phyloP scores from a whole-genome alignment of 2,329 filamentous ascomycete genomes.

The Aureobasidium zeae region DNA sequence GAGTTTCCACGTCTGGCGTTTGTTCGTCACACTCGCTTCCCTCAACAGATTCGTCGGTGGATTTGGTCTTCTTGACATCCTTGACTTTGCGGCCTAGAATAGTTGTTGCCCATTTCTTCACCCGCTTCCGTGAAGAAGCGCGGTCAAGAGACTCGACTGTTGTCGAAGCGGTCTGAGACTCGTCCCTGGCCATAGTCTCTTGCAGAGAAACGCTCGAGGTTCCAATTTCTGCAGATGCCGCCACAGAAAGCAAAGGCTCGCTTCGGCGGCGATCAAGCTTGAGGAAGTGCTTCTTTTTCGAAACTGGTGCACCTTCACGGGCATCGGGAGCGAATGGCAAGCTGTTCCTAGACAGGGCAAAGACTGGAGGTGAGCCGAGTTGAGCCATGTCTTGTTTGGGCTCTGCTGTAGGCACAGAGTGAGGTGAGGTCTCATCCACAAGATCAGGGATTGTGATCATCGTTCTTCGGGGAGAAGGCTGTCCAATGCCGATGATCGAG shows the following conservation, averaged over 20 bases:
- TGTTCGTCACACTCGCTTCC: conserved; percentile 1
- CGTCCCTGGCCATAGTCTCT: conserved; percentile 19
- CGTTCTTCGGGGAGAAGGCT: conserved; percentile 12
- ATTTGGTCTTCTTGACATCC: conserved; percentile 16
- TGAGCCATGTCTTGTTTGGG: too few species aligned
- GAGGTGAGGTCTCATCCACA: conserved; percentile 33
- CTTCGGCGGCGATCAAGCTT: conserved; percentile 45
- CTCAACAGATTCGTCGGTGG: neutral
- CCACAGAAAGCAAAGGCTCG: conserved; percentile 29
- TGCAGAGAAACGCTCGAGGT: conserved; percentile 27
- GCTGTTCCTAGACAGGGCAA: neutral
- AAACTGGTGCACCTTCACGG: neutral
- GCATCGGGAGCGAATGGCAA: neutral
- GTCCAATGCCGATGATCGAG: conserved; percentile 53
- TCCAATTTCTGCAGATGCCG: conserved; percentile 21
- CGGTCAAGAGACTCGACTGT: conserved; percentile 14
- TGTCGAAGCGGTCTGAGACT: conserved; percentile 9
- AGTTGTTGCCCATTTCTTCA: conserved; percentile 57
- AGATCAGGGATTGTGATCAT: conserved; percentile 28
- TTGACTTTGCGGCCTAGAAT: conserved; percentile 21
- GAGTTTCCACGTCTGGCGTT: neutral
- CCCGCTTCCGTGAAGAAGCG: conserved; percentile 48
- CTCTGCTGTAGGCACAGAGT: neutral
- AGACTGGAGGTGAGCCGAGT: neutral
- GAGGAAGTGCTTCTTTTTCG: conserved; percentile 54